phyloP scores from a whole-genome alignment of 106 monocot genomes.

The Apostasia ramifera region DNA sequence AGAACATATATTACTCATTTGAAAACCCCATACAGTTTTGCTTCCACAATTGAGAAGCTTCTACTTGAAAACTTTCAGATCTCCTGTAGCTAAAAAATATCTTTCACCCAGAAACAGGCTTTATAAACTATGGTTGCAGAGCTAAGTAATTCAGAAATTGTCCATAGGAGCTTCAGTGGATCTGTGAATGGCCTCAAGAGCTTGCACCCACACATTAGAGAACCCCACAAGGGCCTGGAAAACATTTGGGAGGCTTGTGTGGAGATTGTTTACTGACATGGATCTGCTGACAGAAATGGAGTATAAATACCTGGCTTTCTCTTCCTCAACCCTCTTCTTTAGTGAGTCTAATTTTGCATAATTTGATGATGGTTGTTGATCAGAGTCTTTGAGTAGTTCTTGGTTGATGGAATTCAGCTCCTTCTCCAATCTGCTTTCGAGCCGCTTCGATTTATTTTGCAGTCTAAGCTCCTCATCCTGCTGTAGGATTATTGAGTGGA shows the following conservation, averaged over 20 bases:
- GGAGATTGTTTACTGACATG: constrained; percentile 70
- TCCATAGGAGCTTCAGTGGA: neutral
- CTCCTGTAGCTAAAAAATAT: no score
- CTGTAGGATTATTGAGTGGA: constrained; percentile 60
- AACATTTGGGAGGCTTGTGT: constrained; percentile 76
- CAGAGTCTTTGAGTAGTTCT: neutral
- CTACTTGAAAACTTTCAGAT: no score
- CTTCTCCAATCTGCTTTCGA: constrained; percentile 54
- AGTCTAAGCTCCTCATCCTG: constrained; percentile 52
- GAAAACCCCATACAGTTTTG: no score
- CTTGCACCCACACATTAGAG: constrained; percentile 43
- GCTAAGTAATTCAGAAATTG: no score
- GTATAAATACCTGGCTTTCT: constrained; percentile 51
- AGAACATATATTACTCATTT: no score
- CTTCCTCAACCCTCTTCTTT: constrained; percentile 62
- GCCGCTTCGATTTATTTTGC: constrained; percentile 49
- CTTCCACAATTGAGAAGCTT: no score
- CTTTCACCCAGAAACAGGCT: no score
- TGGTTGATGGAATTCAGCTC: constrained; percentile 30
- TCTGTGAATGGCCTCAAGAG: constrained; percentile 36
- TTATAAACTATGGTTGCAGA: no score
- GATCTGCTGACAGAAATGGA: constrained; percentile 57
- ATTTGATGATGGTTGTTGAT: constrained; percentile 8
- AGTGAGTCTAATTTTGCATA: constrained; percentile 39
- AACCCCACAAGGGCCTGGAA: constrained; percentile 87